Percentiles rank a stretch among this genome's conserved stretches.
Evolutionary conservation across 768 basidiomycete species (phyloP).

Genomic region (Fibroporia radiculosa): DNA sequence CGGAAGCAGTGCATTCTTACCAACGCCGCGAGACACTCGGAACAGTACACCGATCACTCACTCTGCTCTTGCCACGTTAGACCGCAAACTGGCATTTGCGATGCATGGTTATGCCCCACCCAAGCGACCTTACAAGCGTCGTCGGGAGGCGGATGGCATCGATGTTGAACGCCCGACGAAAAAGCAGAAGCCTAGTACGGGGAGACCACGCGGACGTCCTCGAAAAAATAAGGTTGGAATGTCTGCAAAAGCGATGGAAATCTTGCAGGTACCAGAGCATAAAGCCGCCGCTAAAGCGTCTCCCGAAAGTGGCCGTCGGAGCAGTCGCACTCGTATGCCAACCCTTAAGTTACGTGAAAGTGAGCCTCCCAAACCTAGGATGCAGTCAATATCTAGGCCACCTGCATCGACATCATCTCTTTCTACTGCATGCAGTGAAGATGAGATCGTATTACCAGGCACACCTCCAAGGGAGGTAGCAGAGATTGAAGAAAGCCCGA

Average conservation of each 20-base stretch:
- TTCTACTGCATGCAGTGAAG: constrained; percentile 7
- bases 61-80: constrained; percentile 41
- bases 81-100: constrained; percentile 45
- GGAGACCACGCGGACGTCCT: constrained; percentile 17
- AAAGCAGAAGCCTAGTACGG: constrained; percentile 30
- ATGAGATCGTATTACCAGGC: constrained; percentile 9
- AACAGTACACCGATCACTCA: constrained; percentile 32
- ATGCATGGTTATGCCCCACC: constrained; percentile 17
- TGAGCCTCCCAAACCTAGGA: constrained; percentile 13
- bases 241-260: constrained; percentile 17
- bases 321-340: constrained; percentile 24
- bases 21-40: constrained; percentile 36
- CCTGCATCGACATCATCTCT: constrained; percentile 10
- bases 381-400: constrained; percentile 1
- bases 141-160: constrained; percentile 8
- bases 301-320: constrained; percentile 16
- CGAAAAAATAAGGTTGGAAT: constrained; percentile 20
- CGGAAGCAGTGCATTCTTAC: constrained; percentile 34
- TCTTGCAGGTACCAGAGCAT: constrained; percentile 10
- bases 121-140: constrained; percentile 12
- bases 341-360: constrained; percentile 26
- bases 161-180: constrained; percentile 36
- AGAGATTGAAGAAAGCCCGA: constrained; percentile 6
- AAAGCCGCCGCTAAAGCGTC: not conserved
- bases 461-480: constrained; percentile 1